Evolutionary conservation across 1,284 basidiomycete species (phyloP).

Genomic region (Microbotryomycetes sp.): DNA sequence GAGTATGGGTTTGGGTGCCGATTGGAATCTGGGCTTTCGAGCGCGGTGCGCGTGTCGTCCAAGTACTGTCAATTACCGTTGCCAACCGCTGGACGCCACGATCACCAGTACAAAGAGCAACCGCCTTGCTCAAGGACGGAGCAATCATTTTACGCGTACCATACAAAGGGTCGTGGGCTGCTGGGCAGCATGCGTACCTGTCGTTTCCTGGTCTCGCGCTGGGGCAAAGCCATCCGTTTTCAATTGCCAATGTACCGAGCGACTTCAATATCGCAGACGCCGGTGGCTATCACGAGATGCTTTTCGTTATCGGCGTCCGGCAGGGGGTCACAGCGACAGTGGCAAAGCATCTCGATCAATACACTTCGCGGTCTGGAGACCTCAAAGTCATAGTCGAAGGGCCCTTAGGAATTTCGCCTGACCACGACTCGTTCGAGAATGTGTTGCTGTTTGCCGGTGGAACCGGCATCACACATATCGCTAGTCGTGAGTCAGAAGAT

Average conservation of each 20-base stretch:
- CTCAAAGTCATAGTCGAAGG: slow-evolving; percentile 19
- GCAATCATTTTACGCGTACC: slow-evolving; percentile 24
- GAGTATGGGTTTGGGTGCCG: slow-evolving; percentile 20
- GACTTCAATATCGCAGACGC: not conserved
- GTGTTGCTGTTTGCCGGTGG: slow-evolving; percentile 27
- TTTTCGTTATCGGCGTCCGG: slow-evolving; percentile 23
- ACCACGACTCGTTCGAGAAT: slow-evolving; percentile 7
- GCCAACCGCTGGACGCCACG: slow-evolving; percentile 10
- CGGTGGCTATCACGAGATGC: not conserved
- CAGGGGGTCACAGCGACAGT: slow-evolving; percentile 17
- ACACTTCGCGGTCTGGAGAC: not conserved
- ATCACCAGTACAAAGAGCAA: slow-evolving; percentile 16
- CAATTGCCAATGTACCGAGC: slow-evolving; percentile 13
- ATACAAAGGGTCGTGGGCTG: slow-evolving; percentile 18
- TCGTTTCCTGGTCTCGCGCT: slow-evolving; percentile 19
- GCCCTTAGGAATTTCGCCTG: slow-evolving; percentile 7
- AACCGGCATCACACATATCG: slow-evolving; percentile 20
- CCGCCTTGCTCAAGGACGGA: slow-evolving; percentile 21
- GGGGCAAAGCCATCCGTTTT: slow-evolving; percentile 28
- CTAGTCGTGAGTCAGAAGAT: not conserved
- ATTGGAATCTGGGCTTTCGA: slow-evolving; percentile 27
- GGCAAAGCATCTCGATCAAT: slow-evolving; percentile 5
- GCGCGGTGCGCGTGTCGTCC: slow-evolving; percentile 8
- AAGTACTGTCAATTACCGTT: slow-evolving; percentile 15
- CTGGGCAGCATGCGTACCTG: slow-evolving; percentile 20